Conservation (phyloP, 148 eudicot genomes). For the Rhododendron mucronatum region DNA sequence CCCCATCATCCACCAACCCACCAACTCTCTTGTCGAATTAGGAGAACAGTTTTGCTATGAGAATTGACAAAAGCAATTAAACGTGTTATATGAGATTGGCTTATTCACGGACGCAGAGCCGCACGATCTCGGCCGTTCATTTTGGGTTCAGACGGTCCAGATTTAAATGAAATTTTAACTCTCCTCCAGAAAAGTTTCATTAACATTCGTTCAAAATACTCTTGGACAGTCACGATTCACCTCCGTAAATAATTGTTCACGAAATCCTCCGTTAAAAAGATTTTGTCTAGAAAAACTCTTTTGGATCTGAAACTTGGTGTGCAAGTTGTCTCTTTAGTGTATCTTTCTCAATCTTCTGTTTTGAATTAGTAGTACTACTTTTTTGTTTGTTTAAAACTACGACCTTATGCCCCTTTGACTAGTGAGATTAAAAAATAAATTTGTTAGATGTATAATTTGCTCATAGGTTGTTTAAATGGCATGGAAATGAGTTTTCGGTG, state of each 20-base stretch:
- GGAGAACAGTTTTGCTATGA: not conserved
- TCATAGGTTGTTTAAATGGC: not conserved
- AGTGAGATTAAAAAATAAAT: not conserved
- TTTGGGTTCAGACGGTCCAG: no score
- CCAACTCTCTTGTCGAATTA: constrained; percentile 4
- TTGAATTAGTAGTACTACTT: not conserved
- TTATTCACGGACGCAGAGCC: no score
- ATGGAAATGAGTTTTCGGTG: no score
- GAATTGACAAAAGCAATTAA: not conserved
- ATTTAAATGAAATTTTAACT: no score
- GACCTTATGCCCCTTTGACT: not conserved
- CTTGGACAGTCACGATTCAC: no score
- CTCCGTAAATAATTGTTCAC: no score
- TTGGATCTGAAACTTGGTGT: constrained; percentile 8
- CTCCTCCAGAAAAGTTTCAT: no score
- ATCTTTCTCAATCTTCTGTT: not conserved
- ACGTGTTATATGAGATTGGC: not conserved
- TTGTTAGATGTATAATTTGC: not conserved
- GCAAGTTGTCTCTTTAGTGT: not conserved
- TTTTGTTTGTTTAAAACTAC: not conserved
- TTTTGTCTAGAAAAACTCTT: not conserved
- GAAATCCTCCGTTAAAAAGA: no score
- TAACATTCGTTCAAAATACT: no score
- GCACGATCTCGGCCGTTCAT: no score
- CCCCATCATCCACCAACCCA: constrained; percentile 6